phyloP scores from a whole-genome alignment of 2,329 filamentous ascomycete species.

The Penicillium capsulatum region DNA sequence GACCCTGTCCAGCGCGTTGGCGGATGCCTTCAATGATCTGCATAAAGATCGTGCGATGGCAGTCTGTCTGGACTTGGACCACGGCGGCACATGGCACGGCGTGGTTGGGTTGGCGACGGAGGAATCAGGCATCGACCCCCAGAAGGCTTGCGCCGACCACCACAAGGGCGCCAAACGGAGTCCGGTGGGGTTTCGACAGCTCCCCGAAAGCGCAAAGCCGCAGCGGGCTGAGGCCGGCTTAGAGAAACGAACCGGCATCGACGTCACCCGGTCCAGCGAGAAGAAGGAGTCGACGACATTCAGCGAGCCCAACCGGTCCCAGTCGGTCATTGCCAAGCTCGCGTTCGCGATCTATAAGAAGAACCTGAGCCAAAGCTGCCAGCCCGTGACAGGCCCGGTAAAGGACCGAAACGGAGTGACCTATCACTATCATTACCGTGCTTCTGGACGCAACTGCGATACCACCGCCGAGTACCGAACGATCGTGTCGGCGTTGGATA shows the following conservation, averaged over 20 bases:
- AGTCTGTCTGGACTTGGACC: conserved; percentile 4
- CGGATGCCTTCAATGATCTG: conserved; percentile 2
- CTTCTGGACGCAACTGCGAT: conserved; percentile 2
- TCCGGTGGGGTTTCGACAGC: background rate
- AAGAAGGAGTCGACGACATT: conserved; percentile 1
- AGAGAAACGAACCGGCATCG: conserved; percentile 3
- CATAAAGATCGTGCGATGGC: background rate
- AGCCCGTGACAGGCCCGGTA: background rate
- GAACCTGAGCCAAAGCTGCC: background rate
- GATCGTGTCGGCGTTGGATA: conserved; percentile 1
- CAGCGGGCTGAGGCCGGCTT: conserved; percentile 1
- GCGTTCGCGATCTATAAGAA: background rate
- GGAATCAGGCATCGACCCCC: background rate
- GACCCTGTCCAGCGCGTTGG: conserved; percentile 1
- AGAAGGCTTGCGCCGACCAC: background rate
- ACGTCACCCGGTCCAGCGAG: background rate
- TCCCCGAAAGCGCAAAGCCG: background rate
- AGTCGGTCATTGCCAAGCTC: background rate
- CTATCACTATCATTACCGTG: conserved; percentile 4
- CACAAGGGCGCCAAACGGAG: conserved; percentile 2
- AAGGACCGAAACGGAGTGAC: conserved; percentile 1
- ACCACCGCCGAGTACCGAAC: conserved; percentile 6
- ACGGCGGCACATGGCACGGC: conserved; percentile 6
- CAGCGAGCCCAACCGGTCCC: conserved; percentile 1
- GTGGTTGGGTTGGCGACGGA: conserved; percentile 2